Conservation (phyloP, 495 filamentous ascomycete genomes). For the Xylaria longipes region DNA sequence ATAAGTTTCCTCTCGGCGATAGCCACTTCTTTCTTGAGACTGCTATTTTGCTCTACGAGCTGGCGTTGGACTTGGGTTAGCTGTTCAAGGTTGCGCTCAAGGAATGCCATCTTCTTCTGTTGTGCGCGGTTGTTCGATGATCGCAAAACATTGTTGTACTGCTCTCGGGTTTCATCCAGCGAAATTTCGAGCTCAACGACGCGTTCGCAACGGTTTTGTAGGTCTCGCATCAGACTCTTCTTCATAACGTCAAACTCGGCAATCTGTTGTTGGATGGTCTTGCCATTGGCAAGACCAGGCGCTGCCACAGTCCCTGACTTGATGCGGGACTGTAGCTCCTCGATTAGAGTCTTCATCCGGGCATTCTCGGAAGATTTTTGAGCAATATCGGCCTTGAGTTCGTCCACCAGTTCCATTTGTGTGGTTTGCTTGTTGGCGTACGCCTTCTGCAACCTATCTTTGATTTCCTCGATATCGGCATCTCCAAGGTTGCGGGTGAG, state of each 20-base stretch:
- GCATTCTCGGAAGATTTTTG: constrained; percentile 78
- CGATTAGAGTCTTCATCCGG: constrained; percentile 73
- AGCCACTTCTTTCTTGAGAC: constrained; percentile 97
- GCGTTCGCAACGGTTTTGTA: constrained; percentile 97
- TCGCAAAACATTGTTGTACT: constrained; percentile 97
- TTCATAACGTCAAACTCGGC: constrained; percentile 99
- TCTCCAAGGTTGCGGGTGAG: constrained; percentile 80
- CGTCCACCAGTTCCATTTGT: constrained; percentile 70
- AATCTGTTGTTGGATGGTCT: constrained; percentile 96
- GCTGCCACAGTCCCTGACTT: constrained; percentile 64
- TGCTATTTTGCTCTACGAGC: constrained; percentile 95
- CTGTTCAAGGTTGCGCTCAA: constrained; percentile 97
- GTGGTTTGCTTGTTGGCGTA: constrained; percentile 75
- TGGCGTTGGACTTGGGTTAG: constrained; percentile 96
- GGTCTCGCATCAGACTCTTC: constrained; percentile 97
- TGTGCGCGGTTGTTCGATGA: constrained; percentile 96
- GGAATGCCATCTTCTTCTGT: constrained; percentile 99
- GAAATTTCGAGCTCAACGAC: constrained; percentile 98
- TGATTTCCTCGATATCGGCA: constrained; percentile 82
- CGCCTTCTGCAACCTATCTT: constrained; percentile 74
- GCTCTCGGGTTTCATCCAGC: constrained; percentile 93
- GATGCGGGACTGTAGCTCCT: constrained; percentile 75
- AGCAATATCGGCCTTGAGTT: constrained; percentile 73
- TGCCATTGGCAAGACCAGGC: constrained; percentile 71
- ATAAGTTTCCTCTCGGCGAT: constrained; percentile 97